Evolutionary conservation across 805 yeast genomes (phyloP).

Genomic region (Saccharomyces paradoxus): DNA sequence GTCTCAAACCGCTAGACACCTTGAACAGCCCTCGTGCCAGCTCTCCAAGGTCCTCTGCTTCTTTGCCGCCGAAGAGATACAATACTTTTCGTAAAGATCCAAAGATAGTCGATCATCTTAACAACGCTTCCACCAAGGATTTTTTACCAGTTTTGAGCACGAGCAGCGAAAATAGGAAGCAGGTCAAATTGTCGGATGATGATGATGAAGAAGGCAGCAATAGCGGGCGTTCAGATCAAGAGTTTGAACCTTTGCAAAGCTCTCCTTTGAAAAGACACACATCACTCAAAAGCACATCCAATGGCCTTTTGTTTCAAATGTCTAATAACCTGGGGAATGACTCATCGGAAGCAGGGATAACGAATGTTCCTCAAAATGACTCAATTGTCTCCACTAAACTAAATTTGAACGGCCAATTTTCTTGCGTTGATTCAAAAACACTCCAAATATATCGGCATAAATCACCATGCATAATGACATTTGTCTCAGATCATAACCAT

Average conservation of each 20-base stretch:
- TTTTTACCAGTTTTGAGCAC: constrained; percentile 7
- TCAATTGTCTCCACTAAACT: neutral
- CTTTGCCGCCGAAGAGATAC: constrained; percentile 11
- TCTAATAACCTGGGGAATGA: constrained; percentile 1
- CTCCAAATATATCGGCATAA: neutral
- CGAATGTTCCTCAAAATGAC: neutral
- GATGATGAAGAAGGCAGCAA: neutral
- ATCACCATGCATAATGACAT: constrained; percentile 4
- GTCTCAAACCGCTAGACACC: neutral
- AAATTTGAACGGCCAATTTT: constrained; percentile 9
- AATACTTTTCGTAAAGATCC: constrained; percentile 13
- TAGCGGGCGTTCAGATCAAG: neutral
- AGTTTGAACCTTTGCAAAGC: constrained; percentile 6
- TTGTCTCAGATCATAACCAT: constrained; percentile 9
- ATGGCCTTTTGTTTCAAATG: constrained; percentile 14
- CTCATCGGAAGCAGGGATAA: neutral
- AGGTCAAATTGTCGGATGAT: neutral
- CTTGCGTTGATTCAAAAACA: constrained; percentile 1
- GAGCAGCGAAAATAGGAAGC: neutral
- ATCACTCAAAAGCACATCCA: neutral
- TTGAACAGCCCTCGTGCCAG: neutral
- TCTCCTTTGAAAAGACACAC: constrained; percentile 8
- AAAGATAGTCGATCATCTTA: constrained; percentile 12
- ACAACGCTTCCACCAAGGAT: constrained; percentile 8
- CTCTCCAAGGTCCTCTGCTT: neutral